Conservation (phyloP, 306 rosid species). For the Elaeagnus macrophylla region DNA sequence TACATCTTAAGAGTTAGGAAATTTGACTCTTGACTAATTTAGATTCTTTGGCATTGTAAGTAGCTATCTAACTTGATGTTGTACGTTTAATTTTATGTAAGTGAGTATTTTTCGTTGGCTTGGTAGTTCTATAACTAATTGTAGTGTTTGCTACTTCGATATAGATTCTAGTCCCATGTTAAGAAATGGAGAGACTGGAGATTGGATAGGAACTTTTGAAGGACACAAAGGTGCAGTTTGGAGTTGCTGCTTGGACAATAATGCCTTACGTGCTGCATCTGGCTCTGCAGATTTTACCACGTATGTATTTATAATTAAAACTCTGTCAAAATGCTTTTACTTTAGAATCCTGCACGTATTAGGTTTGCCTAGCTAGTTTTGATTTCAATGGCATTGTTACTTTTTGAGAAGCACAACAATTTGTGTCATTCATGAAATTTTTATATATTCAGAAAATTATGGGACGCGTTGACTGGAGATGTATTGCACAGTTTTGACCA, state of each 20-base stretch:
- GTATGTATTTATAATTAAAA: conserved; percentile 31
- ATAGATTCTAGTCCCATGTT: conserved; percentile 94
- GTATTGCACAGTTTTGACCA: conserved; percentile 89
- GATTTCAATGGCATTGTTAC: neutral
- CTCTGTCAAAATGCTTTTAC: neutral
- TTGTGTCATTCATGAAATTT: conserved; percentile 11
- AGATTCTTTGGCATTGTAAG: neutral
- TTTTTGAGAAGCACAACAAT: neutral
- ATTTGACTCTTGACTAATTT: neutral
- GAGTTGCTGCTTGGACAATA: conserved; percentile 97
- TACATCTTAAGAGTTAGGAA: neutral
- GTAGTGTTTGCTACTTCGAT: conserved; percentile 5
- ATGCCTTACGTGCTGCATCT: conserved; percentile 89
- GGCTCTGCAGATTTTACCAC: conserved; percentile 96
- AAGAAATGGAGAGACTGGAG: conserved; percentile 96
- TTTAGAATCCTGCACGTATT: neutral
- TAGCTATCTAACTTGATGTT: neutral
- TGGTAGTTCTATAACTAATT: neutral
- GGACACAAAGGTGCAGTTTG: conserved; percentile 99
- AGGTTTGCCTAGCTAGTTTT: neutral
- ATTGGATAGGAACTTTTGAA: conserved; percentile 98
- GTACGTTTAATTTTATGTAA: too few species aligned
- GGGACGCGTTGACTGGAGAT: conserved; percentile 97
- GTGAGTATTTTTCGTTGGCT: too few species aligned
- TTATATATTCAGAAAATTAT: conserved; percentile 68